Evolutionary conservation across 441 rosid species (phyloP), one percentile per base, ranked within the genome.

Genomic region (Bocquillonia castaneifolia): DNA sequence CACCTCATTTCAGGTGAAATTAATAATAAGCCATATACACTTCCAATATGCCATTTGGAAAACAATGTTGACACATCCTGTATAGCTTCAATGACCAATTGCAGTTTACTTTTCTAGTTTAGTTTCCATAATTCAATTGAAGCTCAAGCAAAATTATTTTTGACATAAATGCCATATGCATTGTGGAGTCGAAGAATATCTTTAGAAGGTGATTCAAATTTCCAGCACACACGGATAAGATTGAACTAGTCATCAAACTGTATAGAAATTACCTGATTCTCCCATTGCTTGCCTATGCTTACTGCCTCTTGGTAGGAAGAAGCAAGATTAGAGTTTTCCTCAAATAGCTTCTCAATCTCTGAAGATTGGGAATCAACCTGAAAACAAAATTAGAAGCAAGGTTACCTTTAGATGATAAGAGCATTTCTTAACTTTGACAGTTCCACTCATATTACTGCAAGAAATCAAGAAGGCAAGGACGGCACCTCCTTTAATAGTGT

Each of bases 301-400:
- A 71, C 73, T 69, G 94, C 90, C 77, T 92, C 98, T 77, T 87
- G 82, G 82, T 83, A 83, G 32, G 95, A 86, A 48, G 87, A 78
- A 4, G 85, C 76, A 53, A 92, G 83, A 72, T 73, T 84, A 1
- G 94, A 85, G 72, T 94, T 92, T 72, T 91, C 96, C 78, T 94
- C 97, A 68, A 91, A 94, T 51, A 94, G 96, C 72, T 66, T 87
- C 86, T 94, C 98, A 72, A 92, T 92, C 84, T 92, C 99, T 55
- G 95, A 85, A 75, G 99, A 92, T 79, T 90, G 99, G 74, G 80
- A 85, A 81, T 94, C 99, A 81, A 92, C 86, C 98, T 93, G 88
- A 44, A 67, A 70, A 64, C 10, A 61, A 47, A 70, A 64, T 58
- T 28, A 64, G 40, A 47, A 58, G 36, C 42, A 54, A 60, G 32